phyloP scores from a whole-genome alignment of 1,284 basidiomycete genomes.

The Binderoboletus segoi region DNA sequence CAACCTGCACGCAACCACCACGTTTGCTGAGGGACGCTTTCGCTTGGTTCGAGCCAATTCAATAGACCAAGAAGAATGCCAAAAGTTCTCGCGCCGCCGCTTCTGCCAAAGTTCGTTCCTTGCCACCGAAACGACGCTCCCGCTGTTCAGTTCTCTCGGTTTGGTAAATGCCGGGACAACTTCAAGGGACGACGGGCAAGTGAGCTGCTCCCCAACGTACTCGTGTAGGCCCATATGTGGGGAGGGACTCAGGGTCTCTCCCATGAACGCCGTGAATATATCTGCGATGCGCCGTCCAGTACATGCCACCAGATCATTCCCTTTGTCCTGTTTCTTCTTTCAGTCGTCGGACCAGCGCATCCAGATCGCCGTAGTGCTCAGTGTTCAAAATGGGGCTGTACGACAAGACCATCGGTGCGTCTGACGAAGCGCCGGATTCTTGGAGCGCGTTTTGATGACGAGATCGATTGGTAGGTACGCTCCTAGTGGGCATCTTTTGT shows the following conservation, averaged over 20 bases:
- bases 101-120: too few species aligned
- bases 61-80: too few species aligned
- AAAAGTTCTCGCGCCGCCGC: too few species aligned
- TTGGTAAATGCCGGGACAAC: neutral
- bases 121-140: neutral
- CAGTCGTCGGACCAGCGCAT: neutral
- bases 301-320: too few species aligned
- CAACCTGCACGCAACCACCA: too few species aligned
- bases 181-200: neutral
- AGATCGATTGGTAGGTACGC: constrained; percentile 33
- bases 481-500: constrained; percentile 45
- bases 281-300: too few species aligned
- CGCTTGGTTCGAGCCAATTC: too few species aligned
- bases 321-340: neutral
- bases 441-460: neutral
- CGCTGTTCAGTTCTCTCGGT: neutral
- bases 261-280: too few species aligned
- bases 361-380: neutral
- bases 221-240: too few species aligned
- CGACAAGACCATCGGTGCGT: constrained; percentile 19
- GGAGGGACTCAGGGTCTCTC: too few species aligned
- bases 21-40: too few species aligned
- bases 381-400: constrained; percentile 14
- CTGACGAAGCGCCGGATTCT: neutral
- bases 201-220: too few species aligned